Percentiles rank a stretch among this genome's conserved stretches.
phyloP scores from a whole-genome alignment of 2,329 filamentous ascomycete genomes.

The Calonectria honghensis region DNA sequence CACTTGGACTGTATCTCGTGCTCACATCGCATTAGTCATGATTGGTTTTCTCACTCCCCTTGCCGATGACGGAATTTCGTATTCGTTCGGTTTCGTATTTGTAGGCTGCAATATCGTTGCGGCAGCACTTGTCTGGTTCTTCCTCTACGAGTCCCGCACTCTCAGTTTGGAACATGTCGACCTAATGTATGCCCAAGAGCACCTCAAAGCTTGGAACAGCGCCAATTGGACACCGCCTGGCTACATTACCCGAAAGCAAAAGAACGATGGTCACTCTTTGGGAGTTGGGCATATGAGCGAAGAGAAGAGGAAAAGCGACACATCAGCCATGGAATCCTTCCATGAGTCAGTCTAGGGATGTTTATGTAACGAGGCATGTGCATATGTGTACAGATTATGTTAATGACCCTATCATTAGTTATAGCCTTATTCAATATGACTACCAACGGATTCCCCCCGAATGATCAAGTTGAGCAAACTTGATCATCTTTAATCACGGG shows the following conservation, averaged over 20 bases:
- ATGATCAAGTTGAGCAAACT: not conserved
- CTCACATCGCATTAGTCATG: slow-evolving; percentile 66
- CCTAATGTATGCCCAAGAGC: slow-evolving; percentile 77
- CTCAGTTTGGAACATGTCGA: slow-evolving; percentile 83
- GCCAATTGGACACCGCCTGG: slow-evolving; percentile 70
- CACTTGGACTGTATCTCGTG: fast-evolving
- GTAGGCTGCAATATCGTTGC: slow-evolving; percentile 76
- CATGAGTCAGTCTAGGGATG: slow-evolving; percentile 46
- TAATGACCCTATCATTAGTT: slow-evolving; percentile 34
- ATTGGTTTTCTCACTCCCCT: slow-evolving; percentile 82
- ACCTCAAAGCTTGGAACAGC: slow-evolving; percentile 78
- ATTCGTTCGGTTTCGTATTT: slow-evolving; percentile 80
- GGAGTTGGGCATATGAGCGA: slow-evolving; percentile 27
- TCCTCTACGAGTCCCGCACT: slow-evolving; percentile 79
- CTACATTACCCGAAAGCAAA: slow-evolving; percentile 63
- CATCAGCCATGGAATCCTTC: slow-evolving; percentile 46
- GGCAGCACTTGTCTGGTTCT: slow-evolving; percentile 79
- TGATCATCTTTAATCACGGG: not conserved
- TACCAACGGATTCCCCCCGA: slow-evolving; percentile 39
- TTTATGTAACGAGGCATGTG: slow-evolving; percentile 18
- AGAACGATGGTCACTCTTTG: slow-evolving; percentile 56
- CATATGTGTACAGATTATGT: slow-evolving; percentile 43
- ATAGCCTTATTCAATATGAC: not conserved
- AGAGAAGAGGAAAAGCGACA: slow-evolving; percentile 50
- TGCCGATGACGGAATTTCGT: slow-evolving; percentile 77